Evolutionary conservation across 768 basidiomycete species (phyloP), one percentile per base, ranked within the genome.

Genomic region (Russula olivacea): DNA sequence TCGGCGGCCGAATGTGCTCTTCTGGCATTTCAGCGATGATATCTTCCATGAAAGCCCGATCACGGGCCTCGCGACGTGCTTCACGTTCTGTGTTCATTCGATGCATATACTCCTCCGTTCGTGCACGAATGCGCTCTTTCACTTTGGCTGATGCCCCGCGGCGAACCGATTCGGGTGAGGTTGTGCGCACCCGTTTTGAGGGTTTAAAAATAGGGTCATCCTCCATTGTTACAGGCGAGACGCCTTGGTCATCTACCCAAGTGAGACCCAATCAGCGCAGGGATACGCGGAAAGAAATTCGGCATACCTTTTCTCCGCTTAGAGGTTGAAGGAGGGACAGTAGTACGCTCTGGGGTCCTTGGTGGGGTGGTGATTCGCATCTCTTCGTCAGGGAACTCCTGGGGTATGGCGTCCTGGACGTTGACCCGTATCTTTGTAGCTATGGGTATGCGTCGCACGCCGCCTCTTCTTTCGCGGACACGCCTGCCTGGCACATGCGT

Each of bases 111-210:
- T 79, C 76, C 17, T 76, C 70, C 49, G 72, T 72, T 63, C 79
- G 81, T 61, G 73, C 76, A 58, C 74, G 77, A 59, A 81, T 77
- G 17, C 79, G 75, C 55, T 75, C 76, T 3, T 66, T 61, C 43
- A 74, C 74, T 52, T 74, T 78, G 12, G 74, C 71, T 36, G 75
- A 74, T 4, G 78, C 59, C 34, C 74, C 74, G n/a, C 74, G 78
- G 66, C 74, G 76, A 21, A 72, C 69, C 48, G 74, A 67, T 36
- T 71, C 69, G 17, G 81, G 82, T 25, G 85, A 80, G 2, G 74
- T 68, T 0, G 78, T 84, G 57, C 86, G 78, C 30, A 76, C 76
- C 15, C 84, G 80, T 69, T 87, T 87, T 23, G 69, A 68, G 11
- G 67, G 43, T 34, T 66, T 68, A 23, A 60, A 64, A 10, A 11